A percentile compares a stretch with the other conserved stretches of the same genome.
phyloP scores from a whole-genome alignment of 371 early-diverging fungal species.

The Entomophthora muscae region DNA sequence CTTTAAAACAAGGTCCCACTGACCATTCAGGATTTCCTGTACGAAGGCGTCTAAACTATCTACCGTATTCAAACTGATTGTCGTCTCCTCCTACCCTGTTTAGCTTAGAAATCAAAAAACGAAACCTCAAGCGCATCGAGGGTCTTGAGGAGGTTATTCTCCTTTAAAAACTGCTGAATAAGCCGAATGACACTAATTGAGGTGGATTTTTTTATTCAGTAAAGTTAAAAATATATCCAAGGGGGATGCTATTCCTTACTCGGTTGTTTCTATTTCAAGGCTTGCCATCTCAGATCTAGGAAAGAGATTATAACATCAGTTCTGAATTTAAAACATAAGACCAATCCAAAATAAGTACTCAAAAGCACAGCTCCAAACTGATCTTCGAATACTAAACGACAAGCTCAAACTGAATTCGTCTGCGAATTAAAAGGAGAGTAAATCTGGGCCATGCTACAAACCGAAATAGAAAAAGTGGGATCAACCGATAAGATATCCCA shows the following conservation, averaged over 20 bases:
- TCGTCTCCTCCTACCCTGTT: constrained; percentile 48
- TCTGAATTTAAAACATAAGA: too few relatives aligned
- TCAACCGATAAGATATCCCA: too few relatives aligned
- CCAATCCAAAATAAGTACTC: too few relatives aligned
- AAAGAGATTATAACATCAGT: too few relatives aligned
- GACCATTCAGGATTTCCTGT: constrained; percentile 51
- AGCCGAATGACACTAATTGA: constrained; percentile 57
- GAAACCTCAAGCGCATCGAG: constrained; percentile 43
- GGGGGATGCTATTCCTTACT: constrained; percentile 23
- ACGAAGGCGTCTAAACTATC: constrained; percentile 51
- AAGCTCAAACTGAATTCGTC: too few relatives aligned
- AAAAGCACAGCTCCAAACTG: too few relatives aligned
- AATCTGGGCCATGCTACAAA: too few relatives aligned
- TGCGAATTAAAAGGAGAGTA: too few relatives aligned
- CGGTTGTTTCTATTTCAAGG: constrained; percentile 43
- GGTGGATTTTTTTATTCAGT: not conserved
- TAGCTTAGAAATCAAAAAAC: not conserved
- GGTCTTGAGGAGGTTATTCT: constrained; percentile 58
- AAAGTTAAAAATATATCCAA: not conserved
- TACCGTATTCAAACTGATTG: constrained; percentile 57
- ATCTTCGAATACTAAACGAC: too few relatives aligned
- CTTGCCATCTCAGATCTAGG: not conserved
- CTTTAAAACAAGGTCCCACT: constrained; percentile 75
- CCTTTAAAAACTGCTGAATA: constrained; percentile 78
- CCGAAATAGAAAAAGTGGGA: too few relatives aligned